A percentile compares a stretch with the other conserved stretches of the same genome.
Conservation (phyloP, 2,329 filamentous ascomycete species). For the Fusarium zealandicum region DNA sequence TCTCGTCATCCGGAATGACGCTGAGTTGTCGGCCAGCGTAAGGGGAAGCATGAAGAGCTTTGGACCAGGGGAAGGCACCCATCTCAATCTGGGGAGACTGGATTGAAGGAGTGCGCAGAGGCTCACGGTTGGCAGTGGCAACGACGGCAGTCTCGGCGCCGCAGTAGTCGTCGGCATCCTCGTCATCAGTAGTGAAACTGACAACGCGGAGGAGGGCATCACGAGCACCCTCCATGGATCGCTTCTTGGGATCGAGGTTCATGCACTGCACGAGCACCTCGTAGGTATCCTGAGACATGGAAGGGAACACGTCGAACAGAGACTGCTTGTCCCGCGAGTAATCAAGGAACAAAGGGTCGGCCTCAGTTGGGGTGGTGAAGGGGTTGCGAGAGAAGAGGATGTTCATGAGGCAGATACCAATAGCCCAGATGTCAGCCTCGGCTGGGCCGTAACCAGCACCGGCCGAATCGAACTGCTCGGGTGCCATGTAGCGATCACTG, state of each 20-base stretch:
- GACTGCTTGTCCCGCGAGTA: slow-evolving; percentile 94
- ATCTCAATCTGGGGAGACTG: slow-evolving; percentile 83
- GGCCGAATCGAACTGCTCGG: slow-evolving; percentile 93
- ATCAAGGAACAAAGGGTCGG: slow-evolving; percentile 92
- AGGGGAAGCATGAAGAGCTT: slow-evolving; percentile 81
- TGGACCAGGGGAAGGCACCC: slow-evolving; percentile 93
- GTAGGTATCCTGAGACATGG: slow-evolving; percentile 98
- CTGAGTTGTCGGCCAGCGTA: slow-evolving; percentile 84
- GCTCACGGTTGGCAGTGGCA: slow-evolving; percentile 89
- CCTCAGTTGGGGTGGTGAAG: slow-evolving; percentile 87
- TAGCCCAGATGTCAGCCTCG: slow-evolving; percentile 94
- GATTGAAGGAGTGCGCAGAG: slow-evolving; percentile 92
- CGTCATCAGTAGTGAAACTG: slow-evolving; percentile 93
- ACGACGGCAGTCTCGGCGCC: slow-evolving; percentile 78
- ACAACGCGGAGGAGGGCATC: slow-evolving; percentile 80
- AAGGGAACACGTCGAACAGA: slow-evolving; percentile 96
- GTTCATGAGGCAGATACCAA: slow-evolving; percentile 96
- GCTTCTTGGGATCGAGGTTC: slow-evolving; percentile 88
- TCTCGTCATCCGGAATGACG: slow-evolving; percentile 80
- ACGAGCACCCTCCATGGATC: slow-evolving; percentile 80
- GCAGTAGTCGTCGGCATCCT: slow-evolving; percentile 92
- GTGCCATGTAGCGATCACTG: slow-evolving; percentile 98
- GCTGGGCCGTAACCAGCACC: slow-evolving; percentile 89
- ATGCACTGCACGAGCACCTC: slow-evolving; percentile 91
- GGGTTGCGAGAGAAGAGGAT: slow-evolving; percentile 96